Evolutionary conservation across 23 red algal species (phyloP).

Genomic region (Gracilaria domingensis): DNA sequence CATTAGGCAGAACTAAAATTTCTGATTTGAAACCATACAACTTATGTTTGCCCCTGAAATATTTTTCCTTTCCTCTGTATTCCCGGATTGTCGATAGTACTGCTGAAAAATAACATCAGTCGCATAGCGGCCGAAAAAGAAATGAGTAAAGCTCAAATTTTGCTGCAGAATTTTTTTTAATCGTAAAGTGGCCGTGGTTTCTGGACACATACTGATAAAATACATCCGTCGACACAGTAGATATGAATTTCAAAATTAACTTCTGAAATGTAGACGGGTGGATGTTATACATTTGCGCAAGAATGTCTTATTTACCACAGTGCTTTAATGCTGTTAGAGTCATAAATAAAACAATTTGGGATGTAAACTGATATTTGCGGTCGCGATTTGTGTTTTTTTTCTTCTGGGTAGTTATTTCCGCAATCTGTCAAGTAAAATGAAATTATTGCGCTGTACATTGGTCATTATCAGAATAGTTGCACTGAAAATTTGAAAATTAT

Average conservation of each 20-base stretch:
- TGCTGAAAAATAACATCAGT: conserved; percentile 14
- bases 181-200: not conserved
- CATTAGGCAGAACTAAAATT: not conserved
- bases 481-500: no score
- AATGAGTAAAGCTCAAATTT: not conserved
- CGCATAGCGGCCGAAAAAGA: not conserved
- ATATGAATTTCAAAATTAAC: not conserved
- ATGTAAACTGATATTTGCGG: not conserved
- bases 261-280: not conserved
- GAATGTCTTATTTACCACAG: not conserved
- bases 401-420: not conserved
- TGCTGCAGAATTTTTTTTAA: not conserved
- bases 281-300: not conserved
- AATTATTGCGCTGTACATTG: not conserved
- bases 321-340: not conserved
- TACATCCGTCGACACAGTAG: not conserved
- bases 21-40: not conserved
- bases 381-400: not conserved
- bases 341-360: not conserved
- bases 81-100: not conserved
- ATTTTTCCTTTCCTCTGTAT: not conserved
- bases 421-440: not conserved
- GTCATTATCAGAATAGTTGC: not conserved
- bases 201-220: not conserved
- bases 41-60: conserved; percentile 7